Conservation (phyloP, 1,284 basidiomycete species). For the Meripilus lineatus region DNA sequence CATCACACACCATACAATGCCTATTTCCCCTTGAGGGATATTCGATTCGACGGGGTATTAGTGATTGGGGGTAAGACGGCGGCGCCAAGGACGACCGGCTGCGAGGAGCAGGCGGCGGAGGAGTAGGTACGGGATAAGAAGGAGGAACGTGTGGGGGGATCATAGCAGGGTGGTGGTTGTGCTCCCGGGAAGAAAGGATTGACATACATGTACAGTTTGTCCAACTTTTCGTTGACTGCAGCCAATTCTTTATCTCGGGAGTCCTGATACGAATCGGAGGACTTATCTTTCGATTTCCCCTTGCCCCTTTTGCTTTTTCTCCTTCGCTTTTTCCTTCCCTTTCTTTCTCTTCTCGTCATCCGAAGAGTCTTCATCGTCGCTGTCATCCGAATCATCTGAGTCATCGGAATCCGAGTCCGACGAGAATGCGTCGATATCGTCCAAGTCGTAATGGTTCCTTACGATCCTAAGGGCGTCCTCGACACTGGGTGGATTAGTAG, state of each 20-base stretch:
- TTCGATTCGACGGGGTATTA: too few species aligned
- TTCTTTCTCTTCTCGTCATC: constrained; percentile 1
- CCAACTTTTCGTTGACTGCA: neutral
- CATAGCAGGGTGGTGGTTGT: neutral
- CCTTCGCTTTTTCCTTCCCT: constrained; percentile 1
- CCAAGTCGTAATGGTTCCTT: neutral
- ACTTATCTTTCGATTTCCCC: neutral
- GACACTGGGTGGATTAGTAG: neutral
- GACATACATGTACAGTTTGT: neutral
- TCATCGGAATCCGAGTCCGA: neutral
- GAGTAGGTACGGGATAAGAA: too few species aligned
- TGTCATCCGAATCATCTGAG: constrained; percentile 1
- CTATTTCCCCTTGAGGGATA: too few species aligned
- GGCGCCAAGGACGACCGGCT: too few species aligned
- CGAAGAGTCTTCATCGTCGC: neutral
- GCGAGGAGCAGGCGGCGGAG: too few species aligned
- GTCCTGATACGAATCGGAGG: neutral
- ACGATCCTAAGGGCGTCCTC: neutral
- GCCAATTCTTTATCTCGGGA: neutral
- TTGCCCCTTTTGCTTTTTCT: neutral
- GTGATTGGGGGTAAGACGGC: too few species aligned
- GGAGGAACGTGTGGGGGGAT: neutral
- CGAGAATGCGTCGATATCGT: neutral
- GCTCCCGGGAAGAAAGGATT: neutral
- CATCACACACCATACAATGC: constrained; percentile 2